phyloP scores from a whole-genome alignment of 2,329 filamentous ascomycete species.

The Davidsoniella virescens region DNA sequence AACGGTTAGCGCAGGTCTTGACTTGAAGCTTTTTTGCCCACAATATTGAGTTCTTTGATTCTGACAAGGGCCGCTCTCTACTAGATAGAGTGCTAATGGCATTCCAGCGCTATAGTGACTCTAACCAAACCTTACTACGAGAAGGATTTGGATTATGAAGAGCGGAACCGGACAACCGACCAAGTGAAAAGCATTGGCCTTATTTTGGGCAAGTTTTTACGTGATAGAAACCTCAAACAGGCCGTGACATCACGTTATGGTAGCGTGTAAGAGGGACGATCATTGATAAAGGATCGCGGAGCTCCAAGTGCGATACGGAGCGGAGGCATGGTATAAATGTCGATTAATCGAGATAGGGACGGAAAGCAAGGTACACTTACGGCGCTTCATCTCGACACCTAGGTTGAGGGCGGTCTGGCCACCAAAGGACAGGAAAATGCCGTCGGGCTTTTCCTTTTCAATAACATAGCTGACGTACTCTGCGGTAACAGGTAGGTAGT shows the following conservation, averaged over 20 bases:
- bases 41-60: background rate
- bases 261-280: background rate
- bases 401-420: constrained; percentile 94
- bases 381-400: constrained; percentile 92
- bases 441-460: constrained; percentile 86
- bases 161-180: constrained; percentile 7
- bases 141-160: background rate
- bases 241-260: constrained; percentile 1
- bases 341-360: background rate
- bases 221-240: constrained; percentile 5
- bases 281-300: constrained; percentile 1
- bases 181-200: constrained; percentile 7
- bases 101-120: background rate
- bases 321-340: background rate
- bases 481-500: constrained; percentile 92
- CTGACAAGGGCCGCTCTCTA: background rate
- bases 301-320: constrained; percentile 7
- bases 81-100: background rate
- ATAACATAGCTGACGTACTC: constrained; percentile 98
- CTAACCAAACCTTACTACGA: background rate
- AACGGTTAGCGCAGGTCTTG: constrained; percentile 1
- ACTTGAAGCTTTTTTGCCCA: background rate
- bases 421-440: constrained; percentile 93
- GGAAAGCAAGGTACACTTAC: constrained; percentile 7
- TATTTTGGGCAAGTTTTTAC: constrained; percentile 1